Evolutionary conservation across 495 filamentous ascomycete species (phyloP), one percentile per base, ranked within the genome.

Genomic region (Terfezia claveryi): DNA sequence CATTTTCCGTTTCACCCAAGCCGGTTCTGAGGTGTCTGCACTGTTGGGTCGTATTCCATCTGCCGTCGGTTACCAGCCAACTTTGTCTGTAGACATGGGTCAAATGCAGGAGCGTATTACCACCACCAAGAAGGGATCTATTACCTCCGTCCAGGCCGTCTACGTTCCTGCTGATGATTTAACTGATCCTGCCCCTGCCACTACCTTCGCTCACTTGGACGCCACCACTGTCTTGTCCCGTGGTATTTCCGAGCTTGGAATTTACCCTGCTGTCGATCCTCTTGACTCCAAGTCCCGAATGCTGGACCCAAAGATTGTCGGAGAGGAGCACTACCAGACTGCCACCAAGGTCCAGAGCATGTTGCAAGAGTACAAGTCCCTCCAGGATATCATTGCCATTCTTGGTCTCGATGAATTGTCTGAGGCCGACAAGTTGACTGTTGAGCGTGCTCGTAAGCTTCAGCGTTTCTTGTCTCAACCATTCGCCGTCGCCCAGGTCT

Each of bases 381-480:
- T 98, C 59, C 91, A 98, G 73, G 91, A 98, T 78, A 98, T 98
- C 80, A 98, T 98, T 78, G 91, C 91, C 74, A 98, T 98, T 84
- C 72, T 96, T 68, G 91, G 91, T 80, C 95, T 96, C 92, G 92
- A 98, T 74, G 92, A 98, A 71, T 74, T 96, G 72, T 94, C 88
- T 60, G 92, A 95, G 76, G 81, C 83, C 64, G 92, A 98, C 71
- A 96, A 98, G 82, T 80, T 98, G 64, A 96, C 92, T 62, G 91
- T 98, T 79, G 91, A 98, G 82, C 92, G 91, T 78, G 91, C 91
- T 67, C 87, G 91, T 76, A 96, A 96, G 79, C 78, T 98, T 69
- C 92, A 98, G 76, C 84, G 91, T 80, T 98, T 98, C 86, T 75
- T 98, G 76, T 83, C 78, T 71, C 91, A 98, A 80, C 91, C 91